A percentile compares a stretch with the other conserved stretches of the same genome.
Evolutionary conservation across 2,329 filamentous ascomycete genomes (phyloP).

Genomic region (Dothistroma pini): DNA sequence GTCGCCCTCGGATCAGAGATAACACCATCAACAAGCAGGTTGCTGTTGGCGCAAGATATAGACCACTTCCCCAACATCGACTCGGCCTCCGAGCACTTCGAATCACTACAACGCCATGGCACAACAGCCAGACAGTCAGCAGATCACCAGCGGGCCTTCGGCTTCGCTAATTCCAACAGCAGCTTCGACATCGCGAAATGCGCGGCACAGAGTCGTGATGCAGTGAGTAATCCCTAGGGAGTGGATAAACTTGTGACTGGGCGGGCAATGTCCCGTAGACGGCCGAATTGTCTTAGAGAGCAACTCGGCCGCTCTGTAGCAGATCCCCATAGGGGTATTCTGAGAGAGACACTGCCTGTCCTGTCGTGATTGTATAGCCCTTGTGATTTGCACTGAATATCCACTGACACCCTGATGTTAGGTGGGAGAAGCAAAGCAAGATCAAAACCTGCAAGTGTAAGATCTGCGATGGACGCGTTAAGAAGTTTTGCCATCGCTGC

Average conservation of each 20-base stretch:
- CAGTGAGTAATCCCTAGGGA: not conserved
- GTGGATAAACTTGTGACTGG: too few species aligned
- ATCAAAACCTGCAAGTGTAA: slow-evolving; percentile 26
- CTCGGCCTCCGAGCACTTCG: not conserved
- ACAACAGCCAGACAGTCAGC: not conserved
- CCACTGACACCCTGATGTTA: not conserved
- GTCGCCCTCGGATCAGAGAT: not conserved
- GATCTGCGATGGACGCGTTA: slow-evolving; percentile 18
- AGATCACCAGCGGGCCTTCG: not conserved
- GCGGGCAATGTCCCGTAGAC: too few species aligned
- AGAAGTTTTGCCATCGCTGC: slow-evolving; percentile 20
- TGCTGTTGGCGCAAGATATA: not conserved
- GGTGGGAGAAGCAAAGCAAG: slow-evolving; percentile 1
- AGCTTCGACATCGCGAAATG: not conserved
- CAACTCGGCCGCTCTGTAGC: too few species aligned
- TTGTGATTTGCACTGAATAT: too few species aligned
- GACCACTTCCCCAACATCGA: not conserved
- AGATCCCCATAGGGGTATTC: too few species aligned
- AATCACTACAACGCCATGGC: not conserved
- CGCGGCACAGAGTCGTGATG: not conserved
- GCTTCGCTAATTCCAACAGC: not conserved
- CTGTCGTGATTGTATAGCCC: too few species aligned
- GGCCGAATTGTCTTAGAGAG: too few species aligned
- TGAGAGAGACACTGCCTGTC: too few species aligned
- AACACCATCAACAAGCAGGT: not conserved